phyloP scores from a whole-genome alignment of 345 rosid species.

The Rhodomyrtus tomentosa region DNA sequence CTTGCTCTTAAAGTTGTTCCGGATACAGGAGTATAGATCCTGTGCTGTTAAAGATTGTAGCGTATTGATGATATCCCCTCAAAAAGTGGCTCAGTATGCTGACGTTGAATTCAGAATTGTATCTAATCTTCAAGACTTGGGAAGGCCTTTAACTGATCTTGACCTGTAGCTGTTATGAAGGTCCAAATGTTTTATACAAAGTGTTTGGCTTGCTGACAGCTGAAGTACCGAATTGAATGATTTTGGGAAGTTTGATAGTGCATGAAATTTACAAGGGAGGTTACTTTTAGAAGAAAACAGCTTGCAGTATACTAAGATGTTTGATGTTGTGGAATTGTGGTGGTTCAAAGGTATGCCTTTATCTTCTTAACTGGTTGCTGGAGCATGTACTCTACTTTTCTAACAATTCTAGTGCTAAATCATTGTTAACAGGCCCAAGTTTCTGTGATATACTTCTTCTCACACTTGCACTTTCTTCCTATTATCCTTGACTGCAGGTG shows the following conservation, averaged over 20 bases:
- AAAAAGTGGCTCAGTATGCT: neutral
- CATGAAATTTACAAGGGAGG: neutral
- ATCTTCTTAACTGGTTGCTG: neutral
- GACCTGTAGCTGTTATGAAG: neutral
- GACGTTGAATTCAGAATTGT: neutral
- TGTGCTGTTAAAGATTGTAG: neutral
- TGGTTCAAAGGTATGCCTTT: neutral
- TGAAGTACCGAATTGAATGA: neutral
- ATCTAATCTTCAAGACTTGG: neutral
- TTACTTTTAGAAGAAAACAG: neutral
- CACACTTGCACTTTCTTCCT: neutral
- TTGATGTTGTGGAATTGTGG: neutral
- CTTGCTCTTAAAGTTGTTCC: neutral
- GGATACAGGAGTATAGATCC: neutral
- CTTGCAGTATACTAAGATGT: neutral
- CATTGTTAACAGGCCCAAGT: neutral
- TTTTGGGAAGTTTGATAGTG: neutral
- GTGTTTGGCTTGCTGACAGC: neutral
- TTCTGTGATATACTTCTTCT: neutral
- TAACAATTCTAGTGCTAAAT: neutral
- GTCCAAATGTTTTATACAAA: neutral
- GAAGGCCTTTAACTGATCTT: neutral
- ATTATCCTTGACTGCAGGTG: slow-evolving; percentile 27
- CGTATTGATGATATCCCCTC: neutral
- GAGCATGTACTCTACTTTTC: neutral